Evolutionary conservation across 1,284 basidiomycete species (phyloP).

Genomic region (Pseudozyma sp.): DNA sequence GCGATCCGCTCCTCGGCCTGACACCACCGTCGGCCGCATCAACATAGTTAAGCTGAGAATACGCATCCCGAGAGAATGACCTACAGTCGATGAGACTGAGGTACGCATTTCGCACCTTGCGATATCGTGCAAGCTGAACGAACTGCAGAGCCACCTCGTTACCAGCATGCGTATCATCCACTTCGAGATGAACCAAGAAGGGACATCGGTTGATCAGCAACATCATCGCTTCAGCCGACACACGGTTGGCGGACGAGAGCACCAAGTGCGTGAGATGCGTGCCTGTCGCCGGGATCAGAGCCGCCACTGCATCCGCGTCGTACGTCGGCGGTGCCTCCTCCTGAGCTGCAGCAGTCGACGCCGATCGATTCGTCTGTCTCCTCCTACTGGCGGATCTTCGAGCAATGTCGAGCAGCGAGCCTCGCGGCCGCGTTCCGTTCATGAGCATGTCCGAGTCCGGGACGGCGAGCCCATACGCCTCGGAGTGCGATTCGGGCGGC

Average conservation of each 20-base stretch:
- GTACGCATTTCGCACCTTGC: constrained; percentile 47
- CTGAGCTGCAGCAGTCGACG: background rate
- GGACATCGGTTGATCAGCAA: constrained; percentile 51
- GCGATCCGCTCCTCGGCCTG: constrained; percentile 34
- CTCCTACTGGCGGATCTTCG: constrained; percentile 40
- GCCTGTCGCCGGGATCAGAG: constrained; percentile 71
- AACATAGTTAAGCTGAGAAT: constrained; percentile 27
- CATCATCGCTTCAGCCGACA: constrained; percentile 38
- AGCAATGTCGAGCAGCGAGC: constrained; percentile 26
- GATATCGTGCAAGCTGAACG: constrained; percentile 39
- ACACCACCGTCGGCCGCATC: constrained; percentile 26
- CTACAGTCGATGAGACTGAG: constrained; percentile 58
- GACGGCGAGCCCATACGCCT: constrained; percentile 35
- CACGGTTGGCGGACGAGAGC: constrained; percentile 72
- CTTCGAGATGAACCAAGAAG: constrained; percentile 49
- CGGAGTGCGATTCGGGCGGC: constrained; percentile 69
- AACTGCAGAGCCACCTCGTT: constrained; percentile 51
- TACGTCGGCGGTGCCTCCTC: constrained; percentile 24
- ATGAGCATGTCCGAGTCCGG: constrained; percentile 28
- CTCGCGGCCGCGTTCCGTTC: constrained; percentile 25
- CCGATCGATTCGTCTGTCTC: constrained; percentile 23
- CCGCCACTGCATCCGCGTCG: constrained; percentile 31
- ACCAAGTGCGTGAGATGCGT: constrained; percentile 79
- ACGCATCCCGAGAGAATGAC: constrained; percentile 37
- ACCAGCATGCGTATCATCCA: constrained; percentile 54